phyloP scores from a whole-genome alignment of 2,329 filamentous ascomycete genomes.

The Ophiocordyceps polyrhachis-furcata region DNA sequence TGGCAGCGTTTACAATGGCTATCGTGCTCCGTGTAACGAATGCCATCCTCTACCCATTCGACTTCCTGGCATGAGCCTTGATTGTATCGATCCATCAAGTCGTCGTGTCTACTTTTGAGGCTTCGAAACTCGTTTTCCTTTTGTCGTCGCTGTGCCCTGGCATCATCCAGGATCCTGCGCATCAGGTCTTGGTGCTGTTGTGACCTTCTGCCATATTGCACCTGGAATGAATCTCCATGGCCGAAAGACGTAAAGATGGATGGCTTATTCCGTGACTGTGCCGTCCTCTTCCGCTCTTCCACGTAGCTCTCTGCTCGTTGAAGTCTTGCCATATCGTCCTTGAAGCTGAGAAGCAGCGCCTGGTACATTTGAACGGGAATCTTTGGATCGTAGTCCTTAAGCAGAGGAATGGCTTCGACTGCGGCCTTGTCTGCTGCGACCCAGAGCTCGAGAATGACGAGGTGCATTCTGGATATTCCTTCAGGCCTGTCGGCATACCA shows the following conservation, averaged over 20 bases:
- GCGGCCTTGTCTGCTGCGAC: constrained; percentile 32
- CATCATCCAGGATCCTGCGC: constrained; percentile 18
- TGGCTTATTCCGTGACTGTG: constrained; percentile 2
- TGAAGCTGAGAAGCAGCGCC: constrained; percentile 24
- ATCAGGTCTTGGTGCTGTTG: constrained; percentile 16
- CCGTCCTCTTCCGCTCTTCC: not conserved
- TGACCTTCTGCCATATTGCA: constrained; percentile 6
- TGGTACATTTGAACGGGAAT: constrained; percentile 21
- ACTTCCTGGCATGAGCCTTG: constrained; percentile 2
- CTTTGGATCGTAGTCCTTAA: constrained; percentile 27
- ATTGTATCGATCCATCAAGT: constrained; percentile 3
- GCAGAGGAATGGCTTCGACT: constrained; percentile 15
- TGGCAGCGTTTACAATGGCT: constrained; percentile 18
- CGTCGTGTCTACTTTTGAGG: constrained; percentile 1
- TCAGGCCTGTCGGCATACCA: constrained; percentile 25
- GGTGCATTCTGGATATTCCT: constrained; percentile 31
- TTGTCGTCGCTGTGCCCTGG: constrained; percentile 5
- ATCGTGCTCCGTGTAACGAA: constrained; percentile 1
- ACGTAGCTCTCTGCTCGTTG: not conserved
- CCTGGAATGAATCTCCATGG: constrained; percentile 3
- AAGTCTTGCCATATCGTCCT: constrained; percentile 17
- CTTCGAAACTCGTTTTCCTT: constrained; percentile 5
- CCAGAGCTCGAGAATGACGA: constrained; percentile 41
- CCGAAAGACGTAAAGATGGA: constrained; percentile 7
- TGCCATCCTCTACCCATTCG: not conserved